These are phyloP conservation scores for Camelina laxa DNA, from an alignment of 345 rosid genomes.

Conservation along the genomic window DNA sequence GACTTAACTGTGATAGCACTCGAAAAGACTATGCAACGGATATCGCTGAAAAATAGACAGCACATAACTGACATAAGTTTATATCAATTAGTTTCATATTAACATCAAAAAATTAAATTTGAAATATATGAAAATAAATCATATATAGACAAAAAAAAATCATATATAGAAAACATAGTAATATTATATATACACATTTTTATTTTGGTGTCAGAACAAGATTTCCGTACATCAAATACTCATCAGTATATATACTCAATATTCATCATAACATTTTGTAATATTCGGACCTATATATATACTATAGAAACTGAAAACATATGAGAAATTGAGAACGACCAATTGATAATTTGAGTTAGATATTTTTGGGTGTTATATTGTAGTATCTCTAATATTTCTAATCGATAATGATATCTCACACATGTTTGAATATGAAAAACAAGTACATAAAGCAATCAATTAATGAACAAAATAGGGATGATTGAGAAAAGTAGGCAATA, in stretches of 20 bases:
- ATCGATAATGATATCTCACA: not conserved
- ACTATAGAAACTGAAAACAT: not conserved
- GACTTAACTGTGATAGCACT: not conserved
- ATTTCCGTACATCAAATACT: not conserved
- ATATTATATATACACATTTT: too few relatives aligned
- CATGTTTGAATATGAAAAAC: not conserved
- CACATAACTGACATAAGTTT: too few relatives aligned
- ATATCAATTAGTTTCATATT: too few relatives aligned
- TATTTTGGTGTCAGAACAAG: too few relatives aligned
- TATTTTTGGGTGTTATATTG: too few relatives aligned
- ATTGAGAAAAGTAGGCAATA: conserved; percentile 13
- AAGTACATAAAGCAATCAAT: conserved; percentile 7
- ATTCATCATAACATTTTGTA: not conserved
- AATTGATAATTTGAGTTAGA: not conserved
- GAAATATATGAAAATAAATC: too few relatives aligned
- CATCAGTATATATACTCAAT: not conserved
- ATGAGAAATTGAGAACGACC: not conserved
- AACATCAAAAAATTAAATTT: too few relatives aligned
- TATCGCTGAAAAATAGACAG: too few relatives aligned
- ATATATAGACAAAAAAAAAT: not conserved
- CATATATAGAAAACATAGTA: not conserved
- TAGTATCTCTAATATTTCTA: not conserved
- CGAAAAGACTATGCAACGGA: too few relatives aligned
- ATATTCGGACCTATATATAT: not conserved
- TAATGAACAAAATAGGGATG: not conserved